phyloP scores from a whole-genome alignment of 495 filamentous ascomycete genomes.

The Penicillium paradoxum region DNA sequence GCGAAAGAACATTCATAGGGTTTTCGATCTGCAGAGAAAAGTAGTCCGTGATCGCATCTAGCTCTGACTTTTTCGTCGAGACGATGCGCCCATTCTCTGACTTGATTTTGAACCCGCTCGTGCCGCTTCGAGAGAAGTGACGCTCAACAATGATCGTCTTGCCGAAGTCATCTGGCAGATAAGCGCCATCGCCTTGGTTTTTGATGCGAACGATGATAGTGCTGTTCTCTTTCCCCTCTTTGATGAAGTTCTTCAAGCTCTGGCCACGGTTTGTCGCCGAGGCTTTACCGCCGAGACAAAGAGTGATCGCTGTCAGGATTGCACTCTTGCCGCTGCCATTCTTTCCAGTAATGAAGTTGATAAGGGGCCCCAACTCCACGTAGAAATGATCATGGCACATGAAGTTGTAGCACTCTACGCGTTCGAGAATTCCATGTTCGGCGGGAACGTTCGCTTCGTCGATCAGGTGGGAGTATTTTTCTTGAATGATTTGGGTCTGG shows the following conservation, averaged over 20 bases:
- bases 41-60: constrained; percentile 92
- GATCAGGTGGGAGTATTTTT: constrained; percentile 48
- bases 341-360: constrained; percentile 96
- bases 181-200: constrained; percentile 80
- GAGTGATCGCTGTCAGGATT: constrained; percentile 86
- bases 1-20: constrained; percentile 94
- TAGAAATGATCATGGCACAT: constrained; percentile 87
- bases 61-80: constrained; percentile 76
- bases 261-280: constrained; percentile 91
- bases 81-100: constrained; percentile 61
- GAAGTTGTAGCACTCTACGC: constrained; percentile 81
- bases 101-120: constrained; percentile 84
- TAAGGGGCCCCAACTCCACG: constrained; percentile 79
- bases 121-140: constrained; percentile 71
- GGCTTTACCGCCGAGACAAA: constrained; percentile 94
- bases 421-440: constrained; percentile 79
- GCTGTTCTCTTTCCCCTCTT: constrained; percentile 69
- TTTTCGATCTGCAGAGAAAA: constrained; percentile 95
- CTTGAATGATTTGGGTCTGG: constrained; percentile 65
- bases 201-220: constrained; percentile 77
- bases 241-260: constrained; percentile 87
- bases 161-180: constrained; percentile 77
- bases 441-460: constrained; percentile 66
- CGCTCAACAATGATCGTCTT: constrained; percentile 86
- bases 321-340: constrained; percentile 99